These are phyloP conservation scores for Linnemannia hyalina DNA, from an alignment of 192 early-diverging fungal species.

Conservation along the genomic window DNA sequence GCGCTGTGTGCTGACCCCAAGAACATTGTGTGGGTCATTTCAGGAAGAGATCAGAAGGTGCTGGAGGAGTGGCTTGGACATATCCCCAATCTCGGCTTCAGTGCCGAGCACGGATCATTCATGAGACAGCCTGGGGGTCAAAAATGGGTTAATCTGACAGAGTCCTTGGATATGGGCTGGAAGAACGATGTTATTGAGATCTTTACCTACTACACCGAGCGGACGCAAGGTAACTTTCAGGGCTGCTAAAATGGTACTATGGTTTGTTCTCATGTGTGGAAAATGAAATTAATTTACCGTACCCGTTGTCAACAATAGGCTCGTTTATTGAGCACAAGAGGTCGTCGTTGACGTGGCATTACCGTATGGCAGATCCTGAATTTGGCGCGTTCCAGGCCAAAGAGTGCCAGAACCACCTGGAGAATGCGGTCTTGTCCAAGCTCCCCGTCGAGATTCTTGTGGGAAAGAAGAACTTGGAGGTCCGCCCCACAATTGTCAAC, in stretches of 20 bases:
- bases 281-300: not conserved
- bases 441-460: constrained; percentile 95
- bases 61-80: constrained; percentile 88
- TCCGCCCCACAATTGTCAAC: constrained; percentile 91
- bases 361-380: constrained; percentile 92
- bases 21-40: constrained; percentile 93
- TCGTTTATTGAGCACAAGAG: constrained; percentile 95
- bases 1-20: constrained; percentile 79
- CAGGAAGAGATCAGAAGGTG: constrained; percentile 88
- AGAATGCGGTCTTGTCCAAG: constrained; percentile 92
- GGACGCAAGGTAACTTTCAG: constrained; percentile 76
- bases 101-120: constrained; percentile 97
- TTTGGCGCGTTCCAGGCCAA: constrained; percentile 98
- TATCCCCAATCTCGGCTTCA: constrained; percentile 82
- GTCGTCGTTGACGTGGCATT: constrained; percentile 97
- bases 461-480: constrained; percentile 97
- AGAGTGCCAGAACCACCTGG: constrained; percentile 96
- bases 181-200: constrained; percentile 93
- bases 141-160: constrained; percentile 81
- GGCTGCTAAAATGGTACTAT: not conserved
- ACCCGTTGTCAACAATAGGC: constrained; percentile 7
- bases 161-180: constrained; percentile 90
- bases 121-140: constrained; percentile 82
- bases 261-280: not conserved
- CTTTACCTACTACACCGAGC: constrained; percentile 94